Evolutionary conservation across 176 grass and related monocot genomes (phyloP).

Genomic region (Pontederia crassipes): DNA sequence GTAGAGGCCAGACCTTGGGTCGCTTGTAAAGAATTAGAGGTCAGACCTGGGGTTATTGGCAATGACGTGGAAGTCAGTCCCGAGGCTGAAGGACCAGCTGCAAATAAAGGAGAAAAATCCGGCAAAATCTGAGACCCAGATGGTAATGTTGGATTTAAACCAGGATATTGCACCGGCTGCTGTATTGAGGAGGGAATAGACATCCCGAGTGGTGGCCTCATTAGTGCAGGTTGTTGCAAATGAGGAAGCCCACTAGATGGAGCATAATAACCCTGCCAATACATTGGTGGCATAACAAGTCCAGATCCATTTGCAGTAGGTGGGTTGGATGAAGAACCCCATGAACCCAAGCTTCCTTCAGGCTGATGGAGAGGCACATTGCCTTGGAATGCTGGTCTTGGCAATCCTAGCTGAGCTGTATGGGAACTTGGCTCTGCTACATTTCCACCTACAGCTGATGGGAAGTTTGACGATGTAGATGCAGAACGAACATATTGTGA

Average conservation of each 20-base stretch:
- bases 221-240: slow-evolving; percentile 43
- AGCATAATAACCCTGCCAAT: slow-evolving; percentile 69
- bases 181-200: slow-evolving; percentile 38
- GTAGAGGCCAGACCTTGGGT: too few relatives aligned
- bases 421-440: slow-evolving; percentile 34
- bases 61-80: too few relatives aligned
- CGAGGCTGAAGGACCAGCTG: slow-evolving; percentile 19
- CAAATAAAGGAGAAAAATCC: slow-evolving; percentile 50
- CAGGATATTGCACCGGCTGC: slow-evolving; percentile 44
- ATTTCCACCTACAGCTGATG: slow-evolving; percentile 46
- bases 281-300: slow-evolving; percentile 59
- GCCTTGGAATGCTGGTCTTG: slow-evolving; percentile 54
- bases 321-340: slow-evolving; percentile 39
- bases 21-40: too few relatives aligned
- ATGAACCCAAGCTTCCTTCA: slow-evolving; percentile 42
- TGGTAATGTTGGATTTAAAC: slow-evolving; percentile 38
- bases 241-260: slow-evolving; percentile 47
- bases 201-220: slow-evolving; percentile 44
- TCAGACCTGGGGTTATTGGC: too few relatives aligned
- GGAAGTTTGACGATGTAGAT: slow-evolving; percentile 44
- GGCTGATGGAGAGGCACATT: slow-evolving; percentile 62
- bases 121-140: slow-evolving; percentile 64
- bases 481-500: slow-evolving; percentile 55
- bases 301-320: slow-evolving; percentile 44
- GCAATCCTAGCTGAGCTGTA: slow-evolving; percentile 43